A percentile compares a stretch with the other conserved stretches of the same genome.
phyloP scores from a whole-genome alignment of 148 eudicot species.

The Bassia scoparia region DNA sequence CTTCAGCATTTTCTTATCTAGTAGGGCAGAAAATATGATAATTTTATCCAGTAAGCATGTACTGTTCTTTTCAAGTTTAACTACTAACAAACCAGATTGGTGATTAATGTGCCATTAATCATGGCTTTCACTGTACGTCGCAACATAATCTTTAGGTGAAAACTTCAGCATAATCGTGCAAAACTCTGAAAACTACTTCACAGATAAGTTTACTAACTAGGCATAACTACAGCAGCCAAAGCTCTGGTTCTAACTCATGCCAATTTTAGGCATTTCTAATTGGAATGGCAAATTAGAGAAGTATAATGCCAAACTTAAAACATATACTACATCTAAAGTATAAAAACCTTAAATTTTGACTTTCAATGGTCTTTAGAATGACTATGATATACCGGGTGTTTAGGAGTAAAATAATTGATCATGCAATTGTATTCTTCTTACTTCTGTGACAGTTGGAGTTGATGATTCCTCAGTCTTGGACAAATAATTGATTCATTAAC shows the following conservation, averaged over 20 bases:
- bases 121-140: background rate
- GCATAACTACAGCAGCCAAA: background rate
- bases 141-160: background rate
- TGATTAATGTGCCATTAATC: background rate
- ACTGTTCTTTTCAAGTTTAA: too few relatives aligned
- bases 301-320: background rate
- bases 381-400: background rate
- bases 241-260: background rate
- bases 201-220: background rate
- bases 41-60: too few relatives aligned
- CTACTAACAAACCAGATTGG: too few relatives aligned
- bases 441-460: conserved; percentile 64
- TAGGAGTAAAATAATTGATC: background rate
- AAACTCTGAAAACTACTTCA: background rate
- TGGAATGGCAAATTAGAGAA: background rate
- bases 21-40: too few relatives aligned
- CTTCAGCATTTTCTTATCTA: too few relatives aligned
- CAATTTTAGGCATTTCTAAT: background rate
- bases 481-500: conserved; percentile 73
- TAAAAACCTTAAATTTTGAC: too few relatives aligned
- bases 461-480: conserved; percentile 62
- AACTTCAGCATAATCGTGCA: background rate
- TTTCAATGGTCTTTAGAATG: too few relatives aligned
- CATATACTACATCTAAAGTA: background rate
- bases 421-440: background rate